Conservation (phyloP, 768 basidiomycete genomes). For the Psilocybe sp. region DNA sequence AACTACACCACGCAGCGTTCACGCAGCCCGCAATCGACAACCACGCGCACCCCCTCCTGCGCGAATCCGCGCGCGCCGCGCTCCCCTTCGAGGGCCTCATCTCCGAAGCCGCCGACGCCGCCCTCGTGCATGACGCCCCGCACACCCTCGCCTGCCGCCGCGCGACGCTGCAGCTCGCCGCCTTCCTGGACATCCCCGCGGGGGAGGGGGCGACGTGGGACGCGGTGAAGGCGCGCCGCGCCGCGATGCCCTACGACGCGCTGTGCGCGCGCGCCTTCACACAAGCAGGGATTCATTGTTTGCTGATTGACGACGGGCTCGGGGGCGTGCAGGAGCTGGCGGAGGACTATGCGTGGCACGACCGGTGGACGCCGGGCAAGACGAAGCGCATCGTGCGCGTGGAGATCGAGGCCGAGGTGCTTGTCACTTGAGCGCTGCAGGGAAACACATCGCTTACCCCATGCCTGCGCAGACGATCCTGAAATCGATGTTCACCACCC, state of each 20-base stretch:
- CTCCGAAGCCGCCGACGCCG: slow-evolving; percentile 59
- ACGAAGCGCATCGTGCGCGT: slow-evolving; percentile 66
- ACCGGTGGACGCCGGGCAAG: slow-evolving; percentile 48
- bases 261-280: slow-evolving; percentile 57
- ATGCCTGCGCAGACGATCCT: slow-evolving; percentile 28
- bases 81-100: slow-evolving; percentile 63
- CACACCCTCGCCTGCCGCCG: slow-evolving; percentile 59
- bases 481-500: slow-evolving; percentile 20
- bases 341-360: slow-evolving; percentile 60
- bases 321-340: slow-evolving; percentile 38
- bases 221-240: slow-evolving; percentile 47
- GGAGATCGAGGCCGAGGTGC: slow-evolving; percentile 71
- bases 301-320: slow-evolving; percentile 75
- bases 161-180: slow-evolving; percentile 52
- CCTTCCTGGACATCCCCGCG: slow-evolving; percentile 32
- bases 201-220: slow-evolving; percentile 48
- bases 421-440: slow-evolving; percentile 10
- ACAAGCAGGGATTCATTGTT: slow-evolving; percentile 57
- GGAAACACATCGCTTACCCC: background rate
- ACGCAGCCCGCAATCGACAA: slow-evolving; percentile 67
- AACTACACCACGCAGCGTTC: slow-evolving; percentile 27
- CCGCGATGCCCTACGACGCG: slow-evolving; percentile 44
- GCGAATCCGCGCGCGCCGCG: slow-evolving; percentile 36
- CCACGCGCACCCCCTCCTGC: slow-evolving; percentile 73
- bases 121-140: slow-evolving; percentile 46